Base-by-base conservation (phyloP, 805 yeast species). In the Kuraishia hungarica region DNA sequence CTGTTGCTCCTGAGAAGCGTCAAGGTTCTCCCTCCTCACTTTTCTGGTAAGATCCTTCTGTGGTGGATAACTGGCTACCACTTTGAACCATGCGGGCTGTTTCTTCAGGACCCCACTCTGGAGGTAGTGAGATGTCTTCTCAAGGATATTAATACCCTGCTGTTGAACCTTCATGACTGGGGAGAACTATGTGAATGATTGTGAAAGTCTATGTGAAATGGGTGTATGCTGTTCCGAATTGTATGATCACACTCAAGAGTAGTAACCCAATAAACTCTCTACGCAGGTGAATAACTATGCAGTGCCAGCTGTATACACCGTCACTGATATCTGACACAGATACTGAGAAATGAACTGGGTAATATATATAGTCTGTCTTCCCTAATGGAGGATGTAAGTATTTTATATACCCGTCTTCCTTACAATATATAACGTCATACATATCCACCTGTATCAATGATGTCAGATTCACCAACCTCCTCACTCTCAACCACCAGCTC, bases 11-110 rank as follows among this genome's bases (percentile, higher is more conserved):
- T 61, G 53, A 35, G 63, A 61, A 4, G 57, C 54, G n/a, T 55
- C 57, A 57, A 64, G 62, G 24, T 62, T 56, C 17, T 66, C 57
- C 52, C 59, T 56, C 52, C 63, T 54, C 47, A 58, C 62, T 60
- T 55, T 75, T 73, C 60, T 77, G 54, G 77, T 77, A 61, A 85
- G 78, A 60, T 83, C 82, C 57, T 79, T 78, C 48, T 80, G 74
- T 39, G 98, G 98, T 47, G 97, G 97, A 61, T 86, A 78, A 26
- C 84, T 77, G 2, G 89, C 88, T 17, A 94, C 90, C 5, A 88
- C 93, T 59, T 85, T 83, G 70, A 79, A 90, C 99, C 98, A 94
- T 1, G 85, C 85, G 1, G 99, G 99, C 64, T 87, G 86, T 35
- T 78, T 71, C 35, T 70, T 75, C 51, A 90, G 76, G n/a, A 86